phyloP scores from a whole-genome alignment of 2,329 filamentous ascomycete genomes.

The Fusarium pseudoanthophilum region DNA sequence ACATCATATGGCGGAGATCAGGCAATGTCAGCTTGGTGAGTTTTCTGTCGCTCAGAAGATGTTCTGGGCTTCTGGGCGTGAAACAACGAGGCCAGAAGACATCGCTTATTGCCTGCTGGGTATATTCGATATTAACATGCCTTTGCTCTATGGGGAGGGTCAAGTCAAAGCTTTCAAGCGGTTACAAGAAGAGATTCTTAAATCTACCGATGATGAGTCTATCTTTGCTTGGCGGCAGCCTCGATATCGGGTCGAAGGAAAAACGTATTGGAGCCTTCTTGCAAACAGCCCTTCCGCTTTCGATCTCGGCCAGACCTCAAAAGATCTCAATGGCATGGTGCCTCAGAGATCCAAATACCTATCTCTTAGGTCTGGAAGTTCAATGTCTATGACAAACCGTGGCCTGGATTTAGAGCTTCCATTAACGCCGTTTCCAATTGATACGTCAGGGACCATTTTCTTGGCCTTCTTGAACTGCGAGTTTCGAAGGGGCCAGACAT shows the following conservation, averaged over 20 bases:
- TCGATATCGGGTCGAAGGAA: constrained; percentile 15
- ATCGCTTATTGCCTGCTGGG: constrained; percentile 49
- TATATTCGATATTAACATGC: constrained; percentile 50
- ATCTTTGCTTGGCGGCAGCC: constrained; percentile 45
- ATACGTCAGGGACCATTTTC: constrained; percentile 44
- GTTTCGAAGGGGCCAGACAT: constrained; percentile 37
- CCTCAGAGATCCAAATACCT: constrained; percentile 41
- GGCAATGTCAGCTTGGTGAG: constrained; percentile 8
- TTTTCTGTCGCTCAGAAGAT: constrained; percentile 45
- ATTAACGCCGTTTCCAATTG: constrained; percentile 43
- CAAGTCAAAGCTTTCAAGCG: constrained; percentile 43
- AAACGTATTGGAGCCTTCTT: constrained; percentile 44
- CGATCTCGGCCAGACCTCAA: constrained; percentile 30
- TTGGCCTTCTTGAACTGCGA: constrained; percentile 46
- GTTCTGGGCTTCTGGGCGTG: constrained; percentile 47
- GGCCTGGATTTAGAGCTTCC: constrained; percentile 43
- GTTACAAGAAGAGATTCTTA: constrained; percentile 46
- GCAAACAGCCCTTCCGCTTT: constrained; percentile 44
- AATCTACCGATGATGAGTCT: constrained; percentile 45
- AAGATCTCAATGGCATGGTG: constrained; percentile 30
- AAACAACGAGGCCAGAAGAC: constrained; percentile 47
- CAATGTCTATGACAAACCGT: constrained; percentile 38
- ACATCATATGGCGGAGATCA: constrained; percentile 15
- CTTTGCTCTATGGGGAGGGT: constrained; percentile 49
- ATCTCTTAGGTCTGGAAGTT: constrained; percentile 36